Base-by-base conservation (phyloP, 495 filamentous ascomycete species). In the Xylaria venustula region DNA sequence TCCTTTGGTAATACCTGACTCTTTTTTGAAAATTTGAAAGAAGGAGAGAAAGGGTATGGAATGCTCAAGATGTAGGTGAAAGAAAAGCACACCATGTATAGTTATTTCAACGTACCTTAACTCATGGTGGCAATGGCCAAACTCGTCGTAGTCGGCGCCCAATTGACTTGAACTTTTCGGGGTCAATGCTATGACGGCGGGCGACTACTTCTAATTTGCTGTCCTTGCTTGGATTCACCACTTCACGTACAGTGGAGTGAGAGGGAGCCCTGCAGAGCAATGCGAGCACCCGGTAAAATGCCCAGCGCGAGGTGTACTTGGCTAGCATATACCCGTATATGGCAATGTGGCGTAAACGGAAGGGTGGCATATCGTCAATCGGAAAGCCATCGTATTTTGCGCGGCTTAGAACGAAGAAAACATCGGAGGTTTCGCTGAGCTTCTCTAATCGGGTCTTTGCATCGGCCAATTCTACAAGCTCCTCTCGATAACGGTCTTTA, bases 401-500 rank as follows among this genome's bases (percentile, higher is more conserved):
- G 61, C 79, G 73, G 72, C 68, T 80, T 23, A 78, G 70, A 25
- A 73, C 72, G 62, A 82, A 84, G 54, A 81, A 75, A n/a, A 84
- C 77, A 54, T 83, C 81, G 2, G 80, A 75, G n/a, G 73, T 71
- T 65, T 83, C 81, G 69, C 79, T 83, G 36, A 84, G 65, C 66
- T 74, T 78, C 62, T 73, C 60, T 41, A 66, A 66, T 9, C 45
- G 55, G 17, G 70, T 77, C 0, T 61, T 65, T 59, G 80, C 79
- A 0, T 63, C 56, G 20, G 66, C 69, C 25, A 63, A 66, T 60
- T 84, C 81, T 15, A 46, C 61, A 11, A 78, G 65, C 64, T 84
- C 81, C 56, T 80, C 80, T n/a, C 62, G 61, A 54, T 81, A 66
- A 20, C 80, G 72, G 59, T 75, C 75, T 36, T 64, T 73, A 62